Conservation (phyloP, 2,329 filamentous ascomycete genomes). For the Penicillium palitans region DNA sequence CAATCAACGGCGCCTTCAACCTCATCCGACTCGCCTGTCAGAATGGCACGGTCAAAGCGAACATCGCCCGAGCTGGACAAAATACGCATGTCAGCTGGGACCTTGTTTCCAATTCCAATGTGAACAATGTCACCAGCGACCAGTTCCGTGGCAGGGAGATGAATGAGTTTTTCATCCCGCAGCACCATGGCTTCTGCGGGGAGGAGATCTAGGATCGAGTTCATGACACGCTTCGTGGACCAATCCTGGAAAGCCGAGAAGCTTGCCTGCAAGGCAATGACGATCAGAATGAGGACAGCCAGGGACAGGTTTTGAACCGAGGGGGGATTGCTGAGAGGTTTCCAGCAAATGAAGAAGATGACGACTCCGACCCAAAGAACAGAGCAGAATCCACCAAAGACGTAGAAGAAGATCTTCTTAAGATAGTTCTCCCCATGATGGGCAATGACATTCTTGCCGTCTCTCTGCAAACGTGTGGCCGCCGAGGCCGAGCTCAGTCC, state of each 20-base stretch:
- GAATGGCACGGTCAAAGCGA: conserved; percentile 71
- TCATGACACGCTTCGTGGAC: conserved; percentile 75
- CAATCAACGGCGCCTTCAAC: conserved; percentile 63
- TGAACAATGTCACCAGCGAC: conserved; percentile 71
- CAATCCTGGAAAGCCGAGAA: conserved; percentile 75
- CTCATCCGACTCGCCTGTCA: conserved; percentile 71
- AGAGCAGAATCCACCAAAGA: conserved; percentile 78
- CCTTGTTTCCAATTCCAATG: conserved; percentile 70
- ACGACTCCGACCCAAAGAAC: conserved; percentile 69
- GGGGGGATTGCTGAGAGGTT: conserved; percentile 70
- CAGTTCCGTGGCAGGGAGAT: conserved; percentile 60
- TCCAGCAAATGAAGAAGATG: conserved; percentile 76
- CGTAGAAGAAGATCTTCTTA: conserved; percentile 64
- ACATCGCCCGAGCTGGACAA: conserved; percentile 68
- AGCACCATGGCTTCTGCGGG: conserved; percentile 69
- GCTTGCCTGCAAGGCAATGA: conserved; percentile 67
- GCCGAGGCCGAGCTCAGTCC: conserved; percentile 64
- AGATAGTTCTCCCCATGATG: conserved; percentile 63
- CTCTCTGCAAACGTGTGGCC: conserved; percentile 57
- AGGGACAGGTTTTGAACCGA: conserved; percentile 68
- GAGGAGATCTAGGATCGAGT: conserved; percentile 74
- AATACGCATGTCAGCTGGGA: conserved; percentile 74
- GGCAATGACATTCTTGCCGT: conserved; percentile 68
- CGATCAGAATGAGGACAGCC: conserved; percentile 70
- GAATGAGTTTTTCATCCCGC: conserved; percentile 59